Conservation (phyloP, 176 grass and related monocot genomes). For the Aegilops longissima region DNA sequence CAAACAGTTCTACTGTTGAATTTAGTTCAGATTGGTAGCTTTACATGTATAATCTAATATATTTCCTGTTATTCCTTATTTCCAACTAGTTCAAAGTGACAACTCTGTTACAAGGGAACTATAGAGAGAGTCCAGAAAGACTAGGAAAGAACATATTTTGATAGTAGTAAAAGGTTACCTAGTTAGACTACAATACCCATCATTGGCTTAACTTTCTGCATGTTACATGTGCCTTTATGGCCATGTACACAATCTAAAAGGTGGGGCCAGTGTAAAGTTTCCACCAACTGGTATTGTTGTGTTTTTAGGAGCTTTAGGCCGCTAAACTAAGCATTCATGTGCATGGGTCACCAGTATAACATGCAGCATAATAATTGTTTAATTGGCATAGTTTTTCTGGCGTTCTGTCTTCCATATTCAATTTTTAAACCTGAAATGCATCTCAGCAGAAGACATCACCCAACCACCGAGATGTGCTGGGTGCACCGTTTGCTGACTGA, state of each 20-base stretch:
- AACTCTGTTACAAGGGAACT: not conserved
- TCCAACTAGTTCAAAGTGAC: conserved; percentile 1
- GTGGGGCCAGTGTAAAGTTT: not conserved
- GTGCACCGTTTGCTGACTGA: not conserved
- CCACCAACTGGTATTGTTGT: not conserved
- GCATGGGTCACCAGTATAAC: not conserved
- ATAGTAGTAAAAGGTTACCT: not conserved
- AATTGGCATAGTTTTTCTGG: conserved; percentile 21
- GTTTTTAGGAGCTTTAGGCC: not conserved
- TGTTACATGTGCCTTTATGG: conserved; percentile 4
- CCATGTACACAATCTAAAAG: not conserved
- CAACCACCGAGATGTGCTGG: not conserved
- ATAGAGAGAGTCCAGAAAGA: not conserved
- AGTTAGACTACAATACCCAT: not conserved
- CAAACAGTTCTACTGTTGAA: not conserved
- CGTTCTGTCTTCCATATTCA: conserved; percentile 21
- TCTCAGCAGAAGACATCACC: conserved; percentile 13
- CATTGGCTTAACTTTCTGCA: not conserved
- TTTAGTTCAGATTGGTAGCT: conserved; percentile 16
- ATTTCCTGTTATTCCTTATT: not conserved
- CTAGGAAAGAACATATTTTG: not conserved
- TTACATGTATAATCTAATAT: conserved; percentile 4
- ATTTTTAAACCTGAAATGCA: conserved; percentile 18
- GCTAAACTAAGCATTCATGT: conserved; percentile 27
- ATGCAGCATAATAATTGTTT: conserved; percentile 7